phyloP scores from a whole-genome alignment of 108 stramenopile species.

The Fistulifera solaris region DNA sequence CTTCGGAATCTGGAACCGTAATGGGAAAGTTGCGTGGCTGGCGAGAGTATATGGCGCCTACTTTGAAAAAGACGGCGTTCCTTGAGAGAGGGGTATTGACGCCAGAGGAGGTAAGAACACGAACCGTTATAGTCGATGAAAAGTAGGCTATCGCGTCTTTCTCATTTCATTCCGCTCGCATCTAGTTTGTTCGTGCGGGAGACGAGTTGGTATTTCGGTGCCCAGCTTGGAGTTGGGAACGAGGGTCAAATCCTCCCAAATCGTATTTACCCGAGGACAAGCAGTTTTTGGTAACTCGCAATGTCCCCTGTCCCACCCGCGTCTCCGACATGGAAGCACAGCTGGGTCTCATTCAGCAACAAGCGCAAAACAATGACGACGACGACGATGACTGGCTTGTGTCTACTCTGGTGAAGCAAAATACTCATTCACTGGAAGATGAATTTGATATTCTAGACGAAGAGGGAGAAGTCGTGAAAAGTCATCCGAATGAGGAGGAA shows the following conservation, averaged over 20 bases:
- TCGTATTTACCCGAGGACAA: constrained; percentile 76
- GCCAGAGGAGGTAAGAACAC: constrained; percentile 60
- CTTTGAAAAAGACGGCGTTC: constrained; percentile 77
- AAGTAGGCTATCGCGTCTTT: background rate
- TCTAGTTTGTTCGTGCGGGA: constrained; percentile 30
- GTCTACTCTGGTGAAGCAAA: constrained; percentile 22
- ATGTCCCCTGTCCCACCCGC: constrained; percentile 80
- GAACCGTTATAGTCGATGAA: constrained; percentile 46
- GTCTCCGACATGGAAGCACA: constrained; percentile 67
- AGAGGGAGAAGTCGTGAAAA: constrained; percentile 50
- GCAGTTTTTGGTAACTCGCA: constrained; percentile 85
- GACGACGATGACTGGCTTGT: constrained; percentile 75
- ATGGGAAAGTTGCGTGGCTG: constrained; percentile 35
- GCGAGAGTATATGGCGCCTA: constrained; percentile 85
- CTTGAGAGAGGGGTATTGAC: constrained; percentile 87
- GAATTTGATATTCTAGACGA: constrained; percentile 84
- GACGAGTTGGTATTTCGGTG: constrained; percentile 88
- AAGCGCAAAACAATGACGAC: constrained; percentile 28
- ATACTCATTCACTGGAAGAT: constrained; percentile 43
- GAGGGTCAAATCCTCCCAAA: constrained; percentile 17
- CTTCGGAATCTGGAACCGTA: constrained; percentile 2
- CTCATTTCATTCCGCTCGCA: background rate
- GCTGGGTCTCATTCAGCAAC: constrained; percentile 24
- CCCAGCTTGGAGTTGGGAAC: constrained; percentile 93
- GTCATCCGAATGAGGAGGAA: constrained; percentile 5